phyloP scores from a whole-genome alignment of 78 protist species.

The Bigelowiella natans region DNA sequence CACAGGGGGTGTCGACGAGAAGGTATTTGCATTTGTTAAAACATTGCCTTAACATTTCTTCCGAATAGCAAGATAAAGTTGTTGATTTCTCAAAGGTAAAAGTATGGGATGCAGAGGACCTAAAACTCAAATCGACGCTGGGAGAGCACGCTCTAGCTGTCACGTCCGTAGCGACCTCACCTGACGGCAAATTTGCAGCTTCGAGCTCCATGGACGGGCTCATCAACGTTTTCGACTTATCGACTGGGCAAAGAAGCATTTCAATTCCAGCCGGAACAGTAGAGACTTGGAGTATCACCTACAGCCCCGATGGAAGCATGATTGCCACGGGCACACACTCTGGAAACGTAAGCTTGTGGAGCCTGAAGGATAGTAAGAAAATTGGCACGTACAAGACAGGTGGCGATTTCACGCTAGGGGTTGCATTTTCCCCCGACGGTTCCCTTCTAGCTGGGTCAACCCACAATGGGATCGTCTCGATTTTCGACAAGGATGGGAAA shows the following conservation, averaged over 20 bases:
- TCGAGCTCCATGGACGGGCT: background rate
- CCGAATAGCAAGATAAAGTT: too few relatives aligned
- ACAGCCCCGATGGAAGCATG: background rate
- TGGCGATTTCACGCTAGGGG: background rate
- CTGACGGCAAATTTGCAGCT: background rate
- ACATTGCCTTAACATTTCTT: too few relatives aligned
- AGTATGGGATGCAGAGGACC: background rate
- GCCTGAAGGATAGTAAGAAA: background rate
- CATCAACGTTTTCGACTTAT: background rate
- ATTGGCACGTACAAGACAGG: background rate
- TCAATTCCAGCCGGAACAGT: background rate
- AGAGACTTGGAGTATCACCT: background rate
- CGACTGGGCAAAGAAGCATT: background rate
- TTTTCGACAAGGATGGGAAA: background rate
- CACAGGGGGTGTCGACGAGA: background rate
- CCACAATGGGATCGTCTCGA: background rate
- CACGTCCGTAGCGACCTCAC: background rate
- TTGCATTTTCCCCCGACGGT: background rate
- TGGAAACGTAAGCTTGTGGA: background rate
- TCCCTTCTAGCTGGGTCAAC: background rate
- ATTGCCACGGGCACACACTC: background rate
- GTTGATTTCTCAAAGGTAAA: background rate
- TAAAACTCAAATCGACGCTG: background rate
- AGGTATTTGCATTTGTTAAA: background rate
- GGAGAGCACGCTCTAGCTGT: background rate